Base-by-base conservation (phyloP, 768 basidiomycete genomes). In the Pilatotrama ljubarskyi region DNA sequence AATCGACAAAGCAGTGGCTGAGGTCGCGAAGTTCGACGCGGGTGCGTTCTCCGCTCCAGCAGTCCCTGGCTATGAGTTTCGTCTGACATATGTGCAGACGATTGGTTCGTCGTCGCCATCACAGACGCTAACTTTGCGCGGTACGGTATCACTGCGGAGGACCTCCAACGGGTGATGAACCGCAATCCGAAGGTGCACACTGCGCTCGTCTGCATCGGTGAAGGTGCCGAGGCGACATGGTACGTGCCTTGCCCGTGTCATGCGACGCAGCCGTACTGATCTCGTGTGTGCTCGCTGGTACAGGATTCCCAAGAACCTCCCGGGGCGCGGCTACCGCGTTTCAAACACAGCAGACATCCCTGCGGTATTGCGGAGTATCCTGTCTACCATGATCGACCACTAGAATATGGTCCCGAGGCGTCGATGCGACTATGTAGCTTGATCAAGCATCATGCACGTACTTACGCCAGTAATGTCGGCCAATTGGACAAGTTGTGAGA, bases 101-200 rank as follows among this genome's bases (percentile, higher is more conserved):
- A 87, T 58, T 87, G 84, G 84, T 86, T 86, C 68, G 85, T 87
- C 17, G 86, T 88, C 59, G 82, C 84, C 4, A 82, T 88, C 47
- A 87, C 87, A 75, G 86, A 88, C 66, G 87, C 86, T 8, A 88
- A 87, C 71, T 87, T 87, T 59, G 80, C 76, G 22, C 76, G 85
- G 40, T 88, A 88, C 67, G 72, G 76, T 50, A 86, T 88, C 58
- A 83, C 83, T 9, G 75, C 81, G 5, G 84, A 85, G 57, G 81
- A 86, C 38, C 68, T 88, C 36, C 80, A 78, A 13, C 74, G 77
- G 18, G 81, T 78, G 0, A 86, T 87, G 84, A 82, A 78, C 49
- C 74, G 77, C 17, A 76, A 86, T 63, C 79, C 83, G 4, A 88
- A 86, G 69, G 86, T 88, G 17, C 81, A 86, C 58, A 85, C 85